Evolutionary conservation across 164 flowering plant species (phyloP).

Genomic region (Stephania japonica): DNA sequence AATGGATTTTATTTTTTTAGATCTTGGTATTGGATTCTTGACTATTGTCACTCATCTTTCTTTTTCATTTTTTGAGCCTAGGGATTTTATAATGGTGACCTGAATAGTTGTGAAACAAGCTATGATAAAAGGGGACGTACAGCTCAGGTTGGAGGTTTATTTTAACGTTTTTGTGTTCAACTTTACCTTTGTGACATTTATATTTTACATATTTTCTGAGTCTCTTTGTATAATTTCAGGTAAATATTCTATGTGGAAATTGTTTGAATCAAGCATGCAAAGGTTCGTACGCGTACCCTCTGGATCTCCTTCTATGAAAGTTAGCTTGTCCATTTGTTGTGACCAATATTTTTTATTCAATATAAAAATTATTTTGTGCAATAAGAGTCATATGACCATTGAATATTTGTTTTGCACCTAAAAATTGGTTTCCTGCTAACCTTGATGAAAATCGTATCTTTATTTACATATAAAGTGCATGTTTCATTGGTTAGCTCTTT

Average conservation of each 20-base stretch:
- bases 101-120: constrained; percentile 67
- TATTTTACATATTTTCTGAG: not conserved
- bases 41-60: not conserved
- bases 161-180: not conserved
- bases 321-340: not conserved
- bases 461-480: no score
- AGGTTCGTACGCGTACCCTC: constrained; percentile 43
- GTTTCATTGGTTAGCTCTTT: no score
- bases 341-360: not conserved
- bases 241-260: constrained; percentile 71
- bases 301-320: not conserved
- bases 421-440: not conserved
- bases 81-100: constrained; percentile 78
- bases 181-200: not conserved
- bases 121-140: constrained; percentile 86
- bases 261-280: constrained; percentile 63
- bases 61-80: constrained; percentile 24
- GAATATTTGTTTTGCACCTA: not conserved
- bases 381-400: not conserved
- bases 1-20: not conserved
- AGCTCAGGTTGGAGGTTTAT: constrained; percentile 60
- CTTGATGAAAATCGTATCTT: no score
- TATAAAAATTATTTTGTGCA: not conserved
- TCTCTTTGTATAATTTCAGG: constrained; percentile 40
- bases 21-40: not conserved